Percentiles rank a stretch among this genome's conserved stretches.
These are phyloP conservation scores for Camellia japonica DNA, from an alignment of 148 eudicot genomes.

Conservation along the genomic window DNA sequence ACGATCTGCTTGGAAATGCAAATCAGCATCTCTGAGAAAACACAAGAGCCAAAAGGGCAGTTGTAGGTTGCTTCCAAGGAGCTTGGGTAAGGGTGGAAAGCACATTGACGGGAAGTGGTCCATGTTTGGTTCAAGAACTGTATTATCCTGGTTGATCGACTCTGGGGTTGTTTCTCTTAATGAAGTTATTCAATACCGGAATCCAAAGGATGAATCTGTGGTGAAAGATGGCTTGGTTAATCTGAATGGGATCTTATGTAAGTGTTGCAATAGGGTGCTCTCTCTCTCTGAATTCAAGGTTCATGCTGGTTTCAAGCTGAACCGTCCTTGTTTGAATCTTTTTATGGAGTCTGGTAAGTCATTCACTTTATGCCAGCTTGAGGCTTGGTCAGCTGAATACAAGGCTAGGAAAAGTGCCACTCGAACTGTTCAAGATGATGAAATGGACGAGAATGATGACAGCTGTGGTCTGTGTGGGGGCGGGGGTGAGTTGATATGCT, in stretches of 20 bases:
- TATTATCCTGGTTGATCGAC: conserved; percentile 76
- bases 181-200: conserved; percentile 69
- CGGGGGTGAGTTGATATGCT: conserved; percentile 90
- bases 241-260: conserved; percentile 71
- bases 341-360: conserved; percentile 82
- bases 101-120: conserved; percentile 58
- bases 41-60: conserved; percentile 68
- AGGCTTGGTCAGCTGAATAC: conserved; percentile 98
- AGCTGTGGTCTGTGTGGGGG: conserved; percentile 98
- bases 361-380: conserved; percentile 76
- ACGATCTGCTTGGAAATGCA: conserved; percentile 24
- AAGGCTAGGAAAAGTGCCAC: conserved; percentile 61
- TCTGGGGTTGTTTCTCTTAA: conserved; percentile 51
- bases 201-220: conserved; percentile 58
- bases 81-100: conserved; percentile 60
- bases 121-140: conserved; percentile 47
- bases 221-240: conserved; percentile 74
- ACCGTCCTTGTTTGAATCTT: conserved; percentile 71
- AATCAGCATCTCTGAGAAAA: conserved; percentile 48
- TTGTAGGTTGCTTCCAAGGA: conserved; percentile 79
- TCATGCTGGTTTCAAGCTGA: conserved; percentile 74
- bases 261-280: conserved; percentile 65
- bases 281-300: conserved; percentile 64
- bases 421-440: conserved; percentile 45
- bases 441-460: conserved; percentile 80